Evolutionary conservation across 768 basidiomycete species (phyloP), one percentile per base, ranked within the genome.

Genomic region (Pisolithus albus): DNA sequence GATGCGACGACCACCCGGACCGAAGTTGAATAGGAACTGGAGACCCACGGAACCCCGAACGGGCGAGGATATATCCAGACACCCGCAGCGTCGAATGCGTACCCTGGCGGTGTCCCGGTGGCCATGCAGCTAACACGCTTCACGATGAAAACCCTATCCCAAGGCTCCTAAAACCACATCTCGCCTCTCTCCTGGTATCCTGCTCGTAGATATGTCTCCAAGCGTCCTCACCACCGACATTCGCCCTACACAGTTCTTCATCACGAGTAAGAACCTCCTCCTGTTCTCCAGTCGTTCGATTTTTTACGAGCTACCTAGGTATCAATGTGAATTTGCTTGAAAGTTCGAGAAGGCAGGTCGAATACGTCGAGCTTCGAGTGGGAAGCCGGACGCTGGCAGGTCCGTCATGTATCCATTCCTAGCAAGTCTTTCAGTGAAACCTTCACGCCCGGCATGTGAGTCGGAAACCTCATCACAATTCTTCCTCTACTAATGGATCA

Each of bases 71-170:
- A 45, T 24, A 19, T 28, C n/a, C 13, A 26, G 23, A 26, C 43
- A 4, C 41, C 43, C 26, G 43, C 43, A 30, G 26, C 26, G 13
- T 15, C 30, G 43, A 26, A 24, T 45, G 43, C 43, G 43, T 45
- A 45, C 28, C 16, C 16, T 28, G 7, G 46, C 32, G 21, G 11
- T 47, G 46, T 21, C 30, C 32, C 11, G 28, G 46, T 32, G 9
- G 46, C 46, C 46, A 47, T 32, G 46, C 46, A 47, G 46, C 16
- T 36, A 32, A 47, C 46, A 47, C 32, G 46, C 46, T 47, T 47
- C 46, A 47, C 9, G 18, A 36, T 21, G 46, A 47, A 36, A 45
- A 47, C 46, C 46, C 46, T 47, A 18, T 34, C 30, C 46, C 46
- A 30, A 34, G 18, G 32, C 8, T 23, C 32, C 46, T 34, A 37